phyloP scores from a whole-genome alignment of 176 grass and related monocot genomes.

The Carex littledalei region DNA sequence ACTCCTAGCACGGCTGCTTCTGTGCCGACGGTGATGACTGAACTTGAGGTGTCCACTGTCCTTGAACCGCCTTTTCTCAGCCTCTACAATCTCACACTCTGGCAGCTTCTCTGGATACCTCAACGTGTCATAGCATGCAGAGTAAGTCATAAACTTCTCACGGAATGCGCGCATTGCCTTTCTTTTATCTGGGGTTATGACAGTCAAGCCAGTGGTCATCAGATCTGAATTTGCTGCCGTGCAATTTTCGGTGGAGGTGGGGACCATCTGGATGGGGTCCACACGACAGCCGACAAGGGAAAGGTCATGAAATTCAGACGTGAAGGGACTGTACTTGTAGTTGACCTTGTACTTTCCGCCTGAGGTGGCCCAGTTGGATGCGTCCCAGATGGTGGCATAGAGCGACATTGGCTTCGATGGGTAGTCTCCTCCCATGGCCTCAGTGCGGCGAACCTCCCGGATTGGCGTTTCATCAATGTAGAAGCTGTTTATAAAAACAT shows the following conservation, averaged over 20 bases:
- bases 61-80: slow-evolving; percentile 52
- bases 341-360: slow-evolving; percentile 63
- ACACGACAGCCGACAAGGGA: slow-evolving; percentile 38
- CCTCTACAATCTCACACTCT: slow-evolving; percentile 66
- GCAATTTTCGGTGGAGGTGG: slow-evolving; percentile 6
- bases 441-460: slow-evolving; percentile 33
- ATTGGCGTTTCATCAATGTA: slow-evolving; percentile 45
- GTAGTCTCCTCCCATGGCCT: slow-evolving; percentile 34
- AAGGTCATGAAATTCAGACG: slow-evolving; percentile 32
- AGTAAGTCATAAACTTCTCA: slow-evolving; percentile 78
- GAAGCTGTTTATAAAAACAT: slow-evolving; percentile 20
- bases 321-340: slow-evolving; percentile 45
- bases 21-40: slow-evolving; percentile 8
- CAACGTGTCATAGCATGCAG: slow-evolving; percentile 62
- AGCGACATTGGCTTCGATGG: slow-evolving; percentile 56
- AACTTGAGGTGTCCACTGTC: slow-evolving; percentile 46
- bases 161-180: slow-evolving; percentile 59
- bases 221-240: slow-evolving; percentile 12
- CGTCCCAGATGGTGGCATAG: slow-evolving; percentile 60
- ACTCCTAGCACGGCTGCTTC: background rate
- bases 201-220: slow-evolving; percentile 29
- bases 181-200: slow-evolving; percentile 60
- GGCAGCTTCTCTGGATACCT: slow-evolving; percentile 49
- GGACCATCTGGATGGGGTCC: slow-evolving; percentile 37
- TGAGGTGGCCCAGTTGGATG: slow-evolving; percentile 49